These are phyloP conservation scores for Rhizopogon vinicolor DNA, from an alignment of 768 basidiomycete genomes.

Conservation along the genomic window DNA sequence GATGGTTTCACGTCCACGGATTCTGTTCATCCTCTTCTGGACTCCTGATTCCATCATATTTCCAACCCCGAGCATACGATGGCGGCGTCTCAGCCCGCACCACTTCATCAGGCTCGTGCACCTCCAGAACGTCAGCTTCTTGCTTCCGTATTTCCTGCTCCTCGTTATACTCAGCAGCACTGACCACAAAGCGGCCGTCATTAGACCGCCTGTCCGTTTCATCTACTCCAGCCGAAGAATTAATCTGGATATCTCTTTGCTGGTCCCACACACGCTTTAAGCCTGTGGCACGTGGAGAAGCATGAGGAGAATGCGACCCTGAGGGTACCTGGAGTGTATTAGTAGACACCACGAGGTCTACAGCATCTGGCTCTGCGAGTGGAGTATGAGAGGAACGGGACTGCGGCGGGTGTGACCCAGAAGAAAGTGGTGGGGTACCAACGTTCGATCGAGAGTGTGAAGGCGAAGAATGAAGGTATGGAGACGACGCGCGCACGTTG, in stretches of 20 bases:
- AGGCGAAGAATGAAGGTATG: conserved; percentile 9
- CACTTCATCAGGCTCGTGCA: conserved; percentile 2
- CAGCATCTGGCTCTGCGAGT: conserved; percentile 55
- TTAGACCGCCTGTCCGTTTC: neutral
- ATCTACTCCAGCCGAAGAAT: neutral
- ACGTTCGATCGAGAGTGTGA: conserved; percentile 8
- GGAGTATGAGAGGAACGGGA: conserved; percentile 10
- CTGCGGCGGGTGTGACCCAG: neutral
- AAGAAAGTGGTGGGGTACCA: neutral
- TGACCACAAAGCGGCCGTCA: conserved; percentile 4
- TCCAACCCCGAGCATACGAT: conserved; percentile 6
- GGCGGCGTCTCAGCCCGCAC: conserved; percentile 17
- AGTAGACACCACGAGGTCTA: conserved; percentile 71
- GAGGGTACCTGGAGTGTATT: conserved; percentile 14
- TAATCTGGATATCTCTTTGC: neutral
- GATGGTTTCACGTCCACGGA: conserved; percentile 18
- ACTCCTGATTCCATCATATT: conserved; percentile 8
- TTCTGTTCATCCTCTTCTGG: conserved; percentile 17
- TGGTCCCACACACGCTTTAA: conserved; percentile 25
- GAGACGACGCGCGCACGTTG: conserved; percentile 9
- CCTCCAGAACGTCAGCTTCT: neutral
- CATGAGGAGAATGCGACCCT: conserved; percentile 6
- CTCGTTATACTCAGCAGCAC: neutral
- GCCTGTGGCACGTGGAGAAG: conserved; percentile 13
- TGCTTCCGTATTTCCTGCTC: neutral